A percentile compares a stretch with the other conserved stretches of the same genome.
These are phyloP conservation scores for Rubus parviflorus DNA, from an alignment of 306 rosid genomes.

Conservation along the genomic window DNA sequence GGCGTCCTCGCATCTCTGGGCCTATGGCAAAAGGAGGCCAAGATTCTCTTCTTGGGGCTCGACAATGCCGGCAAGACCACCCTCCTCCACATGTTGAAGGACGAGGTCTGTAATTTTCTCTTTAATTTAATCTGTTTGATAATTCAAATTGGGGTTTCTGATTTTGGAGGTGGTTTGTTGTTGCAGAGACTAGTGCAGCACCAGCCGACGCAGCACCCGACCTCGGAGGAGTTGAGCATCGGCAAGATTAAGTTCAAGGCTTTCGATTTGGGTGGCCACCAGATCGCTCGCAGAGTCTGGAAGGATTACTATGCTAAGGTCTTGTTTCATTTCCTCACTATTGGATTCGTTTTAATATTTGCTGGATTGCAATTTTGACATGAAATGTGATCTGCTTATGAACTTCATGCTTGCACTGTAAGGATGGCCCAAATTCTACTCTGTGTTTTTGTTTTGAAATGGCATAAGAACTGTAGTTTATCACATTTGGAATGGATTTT, in stretches of 20 bases:
- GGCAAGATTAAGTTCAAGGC: constrained; percentile 95
- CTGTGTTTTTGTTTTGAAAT: not conserved
- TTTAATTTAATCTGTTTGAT: too few species aligned
- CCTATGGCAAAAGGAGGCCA: constrained; percentile 96
- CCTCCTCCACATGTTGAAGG: constrained; percentile 95
- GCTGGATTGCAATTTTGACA: not conserved
- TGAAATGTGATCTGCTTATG: not conserved
- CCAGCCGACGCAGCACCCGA: constrained; percentile 89
- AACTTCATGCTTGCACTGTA: too few species aligned
- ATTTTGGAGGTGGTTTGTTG: not conserved
- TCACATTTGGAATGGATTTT: not conserved
- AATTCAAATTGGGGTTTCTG: not conserved
- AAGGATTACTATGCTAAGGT: constrained; percentile 97
- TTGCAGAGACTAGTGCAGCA: constrained; percentile 91
- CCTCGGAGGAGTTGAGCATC: constrained; percentile 91
- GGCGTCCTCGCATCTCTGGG: constrained; percentile 91
- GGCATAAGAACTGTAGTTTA: not conserved
- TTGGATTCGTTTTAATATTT: not conserved
- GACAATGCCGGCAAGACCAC: constrained; percentile 98
- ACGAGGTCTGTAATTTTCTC: constrained; percentile 58
- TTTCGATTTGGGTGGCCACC: constrained; percentile 94
- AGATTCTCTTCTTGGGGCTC: constrained; percentile 90
- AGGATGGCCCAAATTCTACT: too few species aligned
- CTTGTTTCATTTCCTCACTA: not conserved
- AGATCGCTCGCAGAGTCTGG: constrained; percentile 94